Base-by-base conservation (phyloP, 1,139 yeast species). In the Suhomyces ambrosiae region DNA sequence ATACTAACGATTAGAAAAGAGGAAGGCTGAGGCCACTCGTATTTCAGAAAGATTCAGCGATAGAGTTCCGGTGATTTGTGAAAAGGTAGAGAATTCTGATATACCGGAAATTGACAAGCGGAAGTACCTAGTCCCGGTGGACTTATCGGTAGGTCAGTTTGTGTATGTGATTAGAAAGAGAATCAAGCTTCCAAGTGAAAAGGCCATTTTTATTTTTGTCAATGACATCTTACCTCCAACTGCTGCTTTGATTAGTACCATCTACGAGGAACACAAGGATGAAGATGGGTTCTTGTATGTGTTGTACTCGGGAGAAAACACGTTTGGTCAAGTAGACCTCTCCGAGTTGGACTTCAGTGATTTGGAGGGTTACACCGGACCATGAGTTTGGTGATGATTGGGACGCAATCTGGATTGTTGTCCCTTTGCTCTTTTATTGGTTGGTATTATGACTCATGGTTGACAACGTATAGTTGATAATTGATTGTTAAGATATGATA, bases 191-290 rank as follows among this genome's bases (percentile, higher is more conserved):
- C 96, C 97, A 31, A 87, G 96, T 28, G 98, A 92, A 65, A 90
- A 92, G 82, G 98, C 98, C 32, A 90, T 92, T 50, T 92, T 92
- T 65, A 89, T 92, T 51, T 92, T 92, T 64, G 95, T 92, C 46
- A 90, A 92, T 60, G 98, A 92, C 60, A 90, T 92, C 42, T 76
- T 92, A 53, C 98, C 98, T 15, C 97, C 97, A 33, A 92, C 98
- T 2, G 97, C 97, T 15, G 95, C 97, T 18, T 78, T 92, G 53
- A 89, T 92, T 90, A 85, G 95, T 53, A 79, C 92, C 19, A 86
- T 92, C 47, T 92, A 92, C 60, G 95, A 89, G 55, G 97, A 92
- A 64, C 96, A 92, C 66, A 89, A 89, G 69, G 98, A 92, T 60
- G 90, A 90, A 58, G 98, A 92, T 60, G 98, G 98, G 26, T 92